Conservation (phyloP, 2,329 filamentous ascomycete species). For the Ceratocystis eucalypticola region DNA sequence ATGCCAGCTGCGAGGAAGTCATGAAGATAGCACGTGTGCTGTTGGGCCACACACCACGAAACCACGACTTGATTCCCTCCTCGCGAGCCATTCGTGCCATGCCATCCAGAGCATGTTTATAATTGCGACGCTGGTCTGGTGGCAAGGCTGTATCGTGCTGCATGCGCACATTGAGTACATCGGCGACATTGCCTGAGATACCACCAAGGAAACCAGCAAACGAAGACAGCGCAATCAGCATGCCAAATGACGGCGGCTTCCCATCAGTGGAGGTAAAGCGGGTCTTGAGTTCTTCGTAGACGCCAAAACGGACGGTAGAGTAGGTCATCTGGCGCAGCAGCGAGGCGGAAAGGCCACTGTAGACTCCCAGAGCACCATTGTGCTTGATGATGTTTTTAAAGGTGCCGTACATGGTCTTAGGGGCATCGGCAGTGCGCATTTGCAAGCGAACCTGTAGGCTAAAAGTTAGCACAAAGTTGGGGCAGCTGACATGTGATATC, state of each 20-base stretch:
- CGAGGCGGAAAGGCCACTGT: slow-evolving; percentile 83
- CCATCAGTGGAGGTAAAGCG: slow-evolving; percentile 37
- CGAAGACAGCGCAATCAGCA: slow-evolving; percentile 71
- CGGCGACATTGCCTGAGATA: slow-evolving; percentile 81
- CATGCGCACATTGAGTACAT: slow-evolving; percentile 97
- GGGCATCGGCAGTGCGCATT: slow-evolving; percentile 61
- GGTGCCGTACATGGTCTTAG: slow-evolving; percentile 72
- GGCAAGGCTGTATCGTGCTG: slow-evolving; percentile 80
- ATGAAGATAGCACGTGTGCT: slow-evolving; percentile 69
- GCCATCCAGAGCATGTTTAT: slow-evolving; percentile 78
- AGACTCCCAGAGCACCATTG: slow-evolving; percentile 68
- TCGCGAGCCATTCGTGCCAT: slow-evolving; percentile 73
- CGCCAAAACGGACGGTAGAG: slow-evolving; percentile 87
- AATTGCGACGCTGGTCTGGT: slow-evolving; percentile 61
- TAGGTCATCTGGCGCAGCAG: slow-evolving; percentile 91
- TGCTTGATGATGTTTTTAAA: slow-evolving; percentile 66
- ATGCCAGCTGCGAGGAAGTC: slow-evolving; percentile 73
- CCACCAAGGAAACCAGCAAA: slow-evolving; percentile 79
- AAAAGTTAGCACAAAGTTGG: slow-evolving; percentile 9
- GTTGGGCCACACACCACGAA: slow-evolving; percentile 78
- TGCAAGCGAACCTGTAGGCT: slow-evolving; percentile 65
- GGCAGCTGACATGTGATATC: slow-evolving; percentile 7
- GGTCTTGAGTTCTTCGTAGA: slow-evolving; percentile 87
- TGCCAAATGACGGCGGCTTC: slow-evolving; percentile 50
- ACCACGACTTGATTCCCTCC: slow-evolving; percentile 64